These are phyloP conservation scores for Steccherinum ochraceum DNA, from an alignment of 768 basidiomycete genomes.

Conservation along the genomic window DNA sequence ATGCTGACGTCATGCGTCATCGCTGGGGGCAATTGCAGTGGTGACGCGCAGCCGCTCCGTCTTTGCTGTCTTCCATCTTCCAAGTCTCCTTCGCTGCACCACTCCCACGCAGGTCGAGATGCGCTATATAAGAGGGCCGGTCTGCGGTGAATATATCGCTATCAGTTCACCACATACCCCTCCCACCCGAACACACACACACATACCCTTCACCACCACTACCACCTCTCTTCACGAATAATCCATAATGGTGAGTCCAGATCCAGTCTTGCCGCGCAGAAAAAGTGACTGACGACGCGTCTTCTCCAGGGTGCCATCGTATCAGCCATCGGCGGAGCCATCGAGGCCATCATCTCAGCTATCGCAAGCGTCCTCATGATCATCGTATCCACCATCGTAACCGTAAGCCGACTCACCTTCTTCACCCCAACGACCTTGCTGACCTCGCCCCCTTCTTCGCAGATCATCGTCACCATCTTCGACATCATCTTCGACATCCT, in stretches of 20 bases:
- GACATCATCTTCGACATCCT: constrained; percentile 42
- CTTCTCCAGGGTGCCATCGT: constrained; percentile 5
- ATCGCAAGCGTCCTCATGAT: constrained; percentile 8
- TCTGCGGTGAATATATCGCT: too few relatives aligned
- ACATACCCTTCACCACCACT: too few relatives aligned
- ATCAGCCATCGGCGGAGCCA: constrained; percentile 7
- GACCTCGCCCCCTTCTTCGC: not conserved
- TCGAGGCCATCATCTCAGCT: constrained; percentile 8
- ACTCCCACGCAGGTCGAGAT: too few relatives aligned
- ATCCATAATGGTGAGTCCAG: not conserved
- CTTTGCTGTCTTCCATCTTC: too few relatives aligned
- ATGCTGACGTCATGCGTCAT: not conserved
- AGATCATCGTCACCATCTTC: constrained; percentile 58
- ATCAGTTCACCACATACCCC: not conserved
- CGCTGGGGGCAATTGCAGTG: too few relatives aligned
- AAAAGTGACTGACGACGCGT: not conserved
- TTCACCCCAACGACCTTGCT: not conserved
- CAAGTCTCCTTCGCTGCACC: too few relatives aligned
- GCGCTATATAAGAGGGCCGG: too few relatives aligned
- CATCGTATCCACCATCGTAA: constrained; percentile 6
- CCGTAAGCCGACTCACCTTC: not conserved
- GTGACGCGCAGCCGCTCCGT: too few relatives aligned
- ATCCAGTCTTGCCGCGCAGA: not conserved
- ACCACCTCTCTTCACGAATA: not conserved
- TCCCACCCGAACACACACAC: not conserved